Evolutionary conservation across 768 basidiomycete genomes (phyloP).

Genomic region (Antrodiella citrinella): DNA sequence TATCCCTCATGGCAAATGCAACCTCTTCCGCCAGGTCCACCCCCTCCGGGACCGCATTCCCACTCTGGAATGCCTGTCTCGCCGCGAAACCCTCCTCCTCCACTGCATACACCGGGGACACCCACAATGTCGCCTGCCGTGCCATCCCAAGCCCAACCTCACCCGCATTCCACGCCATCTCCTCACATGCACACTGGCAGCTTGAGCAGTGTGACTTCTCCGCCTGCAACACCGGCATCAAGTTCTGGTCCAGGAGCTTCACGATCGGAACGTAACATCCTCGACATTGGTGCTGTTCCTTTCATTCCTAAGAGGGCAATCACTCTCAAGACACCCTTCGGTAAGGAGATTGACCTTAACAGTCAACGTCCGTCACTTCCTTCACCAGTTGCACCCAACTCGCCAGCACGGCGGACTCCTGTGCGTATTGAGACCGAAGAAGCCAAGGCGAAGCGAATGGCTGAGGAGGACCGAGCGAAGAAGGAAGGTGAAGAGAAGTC

Average conservation of each 20-base stretch:
- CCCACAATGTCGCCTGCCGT: constrained; percentile 59
- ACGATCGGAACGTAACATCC: constrained; percentile 20
- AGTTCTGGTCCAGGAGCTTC: constrained; percentile 30
- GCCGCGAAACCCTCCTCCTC: constrained; percentile 50
- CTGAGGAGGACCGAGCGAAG: constrained; percentile 30
- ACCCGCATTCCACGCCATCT: constrained; percentile 43
- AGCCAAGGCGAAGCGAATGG: constrained; percentile 41
- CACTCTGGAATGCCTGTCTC: constrained; percentile 52
- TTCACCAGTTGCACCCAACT: constrained; percentile 28
- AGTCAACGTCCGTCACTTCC: constrained; percentile 29
- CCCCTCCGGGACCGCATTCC: constrained; percentile 38
- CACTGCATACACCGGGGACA: constrained; percentile 52
- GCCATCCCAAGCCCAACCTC: constrained; percentile 34
- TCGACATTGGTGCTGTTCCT: constrained; percentile 56
- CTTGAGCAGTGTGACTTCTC: constrained; percentile 50
- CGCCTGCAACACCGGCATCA: constrained; percentile 61
- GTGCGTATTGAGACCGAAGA: constrained; percentile 63
- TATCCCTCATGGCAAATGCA: constrained; percentile 20
- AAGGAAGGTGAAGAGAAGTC: constrained; percentile 27
- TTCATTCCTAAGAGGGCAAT: constrained; percentile 53
- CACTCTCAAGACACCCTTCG: constrained; percentile 52
- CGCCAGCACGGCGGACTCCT: constrained; percentile 26
- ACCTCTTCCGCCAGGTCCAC: constrained; percentile 11
- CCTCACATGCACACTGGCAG: constrained; percentile 30
- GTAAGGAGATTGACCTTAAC: constrained; percentile 55